phyloP scores from a whole-genome alignment of 2,329 filamentous ascomycete species.

The Aspergillus quadricinctus region DNA sequence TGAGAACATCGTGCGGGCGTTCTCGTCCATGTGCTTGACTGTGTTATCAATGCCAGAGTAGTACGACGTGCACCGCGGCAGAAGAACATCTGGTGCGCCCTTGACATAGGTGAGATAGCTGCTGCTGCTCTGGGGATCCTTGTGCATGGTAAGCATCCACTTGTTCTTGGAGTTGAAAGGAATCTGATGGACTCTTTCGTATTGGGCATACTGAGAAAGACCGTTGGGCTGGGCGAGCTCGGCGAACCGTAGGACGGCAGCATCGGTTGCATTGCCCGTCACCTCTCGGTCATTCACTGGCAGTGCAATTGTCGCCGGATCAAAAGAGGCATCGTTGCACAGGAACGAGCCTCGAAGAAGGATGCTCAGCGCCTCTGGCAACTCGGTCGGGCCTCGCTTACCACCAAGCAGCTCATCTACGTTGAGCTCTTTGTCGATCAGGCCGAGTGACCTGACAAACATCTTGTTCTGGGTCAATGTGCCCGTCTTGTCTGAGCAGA shows the following conservation, averaged over 20 bases:
- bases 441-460: constrained; percentile 48
- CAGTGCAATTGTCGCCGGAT: constrained; percentile 57
- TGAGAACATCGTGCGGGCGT: constrained; percentile 49
- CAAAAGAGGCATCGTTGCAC: constrained; percentile 73
- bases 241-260: constrained; percentile 67
- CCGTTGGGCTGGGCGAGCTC: constrained; percentile 59
- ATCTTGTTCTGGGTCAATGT: constrained; percentile 61
- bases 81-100: constrained; percentile 70
- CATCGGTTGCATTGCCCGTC: constrained; percentile 73
- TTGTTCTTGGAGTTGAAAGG: constrained; percentile 84
- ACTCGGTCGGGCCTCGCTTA: constrained; percentile 9
- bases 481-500: constrained; percentile 76
- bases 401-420: constrained; percentile 14
- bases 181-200: constrained; percentile 64
- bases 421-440: constrained; percentile 21
- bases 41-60: constrained; percentile 54
- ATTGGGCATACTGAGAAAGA: constrained; percentile 52
- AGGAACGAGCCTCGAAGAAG: constrained; percentile 61
- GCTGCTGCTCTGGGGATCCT: constrained; percentile 30
- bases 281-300: constrained; percentile 61
- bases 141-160: constrained; percentile 64
- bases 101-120: constrained; percentile 55
- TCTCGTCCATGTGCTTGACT: constrained; percentile 48
- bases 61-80: constrained; percentile 60
- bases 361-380: constrained; percentile 49